Conservation (phyloP, 1,139 yeast genomes). For the Taphrina populina region DNA sequence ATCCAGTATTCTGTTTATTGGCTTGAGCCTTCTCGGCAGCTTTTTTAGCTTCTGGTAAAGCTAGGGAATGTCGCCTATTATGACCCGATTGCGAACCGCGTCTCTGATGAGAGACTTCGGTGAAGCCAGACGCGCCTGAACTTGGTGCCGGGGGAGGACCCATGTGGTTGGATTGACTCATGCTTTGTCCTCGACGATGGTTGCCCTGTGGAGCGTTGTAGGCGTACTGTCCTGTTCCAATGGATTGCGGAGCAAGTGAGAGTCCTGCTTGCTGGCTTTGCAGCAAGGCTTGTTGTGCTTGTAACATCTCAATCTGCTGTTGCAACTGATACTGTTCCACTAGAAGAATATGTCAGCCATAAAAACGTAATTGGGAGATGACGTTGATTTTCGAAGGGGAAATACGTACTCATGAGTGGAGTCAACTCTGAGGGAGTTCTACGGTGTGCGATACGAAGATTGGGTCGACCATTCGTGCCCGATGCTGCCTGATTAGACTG, state of each 20-base stretch:
- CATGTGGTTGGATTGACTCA: slow-evolving; percentile 30
- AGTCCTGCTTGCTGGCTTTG: slow-evolving; percentile 32
- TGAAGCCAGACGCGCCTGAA: slow-evolving; percentile 34
- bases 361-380: not conserved
- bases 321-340: slow-evolving; percentile 34
- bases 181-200: slow-evolving; percentile 40
- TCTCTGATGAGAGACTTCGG: slow-evolving; percentile 37
- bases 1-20: slow-evolving; percentile 43
- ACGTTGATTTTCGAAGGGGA: not conserved
- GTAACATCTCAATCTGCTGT: slow-evolving; percentile 32
- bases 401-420: slow-evolving; percentile 32
- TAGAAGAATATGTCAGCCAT: not conserved
- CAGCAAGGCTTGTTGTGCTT: slow-evolving; percentile 33
- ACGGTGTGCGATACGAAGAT: slow-evolving; percentile 31
- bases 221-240: slow-evolving; percentile 7
- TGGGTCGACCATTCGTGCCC: slow-evolving; percentile 20
- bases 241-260: slow-evolving; percentile 21
- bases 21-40: slow-evolving; percentile 93
- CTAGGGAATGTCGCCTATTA: slow-evolving; percentile 85
- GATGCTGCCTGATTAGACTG: slow-evolving; percentile 33
- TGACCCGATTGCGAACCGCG: slow-evolving; percentile 61
- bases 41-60: slow-evolving; percentile 89
- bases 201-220: slow-evolving; percentile 27
- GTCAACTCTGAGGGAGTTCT: slow-evolving; percentile 34
- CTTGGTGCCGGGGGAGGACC: slow-evolving; percentile 33